Evolutionary conservation across 306 rosid genomes (phyloP).

Genomic region (Hippophae tibetana): DNA sequence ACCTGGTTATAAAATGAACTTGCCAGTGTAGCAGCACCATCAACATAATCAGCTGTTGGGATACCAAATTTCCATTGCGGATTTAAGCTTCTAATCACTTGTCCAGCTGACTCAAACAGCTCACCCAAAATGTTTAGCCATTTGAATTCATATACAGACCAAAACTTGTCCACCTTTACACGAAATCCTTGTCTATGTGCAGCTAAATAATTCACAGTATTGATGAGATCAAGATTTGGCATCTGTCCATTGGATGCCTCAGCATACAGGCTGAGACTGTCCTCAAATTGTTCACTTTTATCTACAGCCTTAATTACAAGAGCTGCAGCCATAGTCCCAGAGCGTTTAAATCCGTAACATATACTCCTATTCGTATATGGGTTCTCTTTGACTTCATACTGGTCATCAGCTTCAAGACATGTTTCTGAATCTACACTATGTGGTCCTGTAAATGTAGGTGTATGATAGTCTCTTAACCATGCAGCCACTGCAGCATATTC

Average conservation of each 20-base stretch:
- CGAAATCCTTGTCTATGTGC: slow-evolving; percentile 78
- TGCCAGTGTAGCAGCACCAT: slow-evolving; percentile 88
- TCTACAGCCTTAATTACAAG: slow-evolving; percentile 76
- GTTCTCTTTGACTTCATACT: slow-evolving; percentile 31
- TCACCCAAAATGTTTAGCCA: slow-evolving; percentile 75
- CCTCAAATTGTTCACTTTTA: slow-evolving; percentile 46
- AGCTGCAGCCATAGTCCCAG: slow-evolving; percentile 95
- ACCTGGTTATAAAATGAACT: slow-evolving; percentile 91
- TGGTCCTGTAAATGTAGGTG: slow-evolving; percentile 41
- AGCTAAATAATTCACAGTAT: slow-evolving; percentile 73
- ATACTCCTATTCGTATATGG: slow-evolving; percentile 25
- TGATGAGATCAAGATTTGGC: slow-evolving; percentile 95
- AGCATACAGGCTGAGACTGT: slow-evolving; percentile 66
- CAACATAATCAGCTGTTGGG: slow-evolving; percentile 75
- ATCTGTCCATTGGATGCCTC: slow-evolving; percentile 95
- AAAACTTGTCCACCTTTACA: slow-evolving; percentile 58
- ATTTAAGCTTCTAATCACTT: slow-evolving; percentile 45
- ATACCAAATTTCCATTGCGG: slow-evolving; percentile 84
- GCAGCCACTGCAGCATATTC: slow-evolving; percentile 71
- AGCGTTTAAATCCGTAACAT: slow-evolving; percentile 62
- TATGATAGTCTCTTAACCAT: slow-evolving; percentile 89
- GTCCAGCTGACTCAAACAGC: slow-evolving; percentile 56
- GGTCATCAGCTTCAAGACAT: slow-evolving; percentile 30
- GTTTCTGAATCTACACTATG: slow-evolving; percentile 31
- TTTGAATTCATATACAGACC: slow-evolving; percentile 49